Conservation (phyloP, 352 stramenopile species). For the Lagenidium sp. region DNA sequence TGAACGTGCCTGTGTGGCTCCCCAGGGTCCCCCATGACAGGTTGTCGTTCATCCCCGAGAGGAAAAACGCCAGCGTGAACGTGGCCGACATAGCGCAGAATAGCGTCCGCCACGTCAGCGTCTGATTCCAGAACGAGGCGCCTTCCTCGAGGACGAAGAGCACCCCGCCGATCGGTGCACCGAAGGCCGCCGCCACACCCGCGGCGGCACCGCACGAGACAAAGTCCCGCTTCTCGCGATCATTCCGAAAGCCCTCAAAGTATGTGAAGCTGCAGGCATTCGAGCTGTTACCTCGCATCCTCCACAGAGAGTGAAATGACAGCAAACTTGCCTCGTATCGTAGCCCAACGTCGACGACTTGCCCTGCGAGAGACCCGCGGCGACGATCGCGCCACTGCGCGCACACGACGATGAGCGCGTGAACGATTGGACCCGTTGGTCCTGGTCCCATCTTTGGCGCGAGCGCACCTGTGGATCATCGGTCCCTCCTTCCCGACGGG, state of each 20-base stretch:
- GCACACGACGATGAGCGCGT: neutral
- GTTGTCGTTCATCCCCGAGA: constrained; percentile 70
- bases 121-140: constrained; percentile 81
- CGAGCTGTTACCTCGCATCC: no score
- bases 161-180: constrained; percentile 84
- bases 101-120: constrained; percentile 76
- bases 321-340: constrained; percentile 40
- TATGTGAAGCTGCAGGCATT: constrained; percentile 55
- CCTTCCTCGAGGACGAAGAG: constrained; percentile 81
- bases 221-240: constrained; percentile 86
- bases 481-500: constrained; percentile 90
- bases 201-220: constrained; percentile 81
- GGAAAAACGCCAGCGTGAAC: constrained; percentile 76
- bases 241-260: constrained; percentile 83
- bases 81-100: constrained; percentile 85
- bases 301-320: neutral
- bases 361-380: constrained; percentile 63
- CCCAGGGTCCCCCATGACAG: constrained; percentile 66
- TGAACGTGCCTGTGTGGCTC: constrained; percentile 63
- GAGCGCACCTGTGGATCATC: constrained; percentile 82
- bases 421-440: neutral
- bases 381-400: constrained; percentile 60
- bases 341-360: constrained; percentile 69
- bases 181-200: constrained; percentile 86
- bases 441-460: neutral